Base-by-base conservation (phyloP, 2,329 filamentous ascomycete species). In the Pseudopithomyces chartarum region DNA sequence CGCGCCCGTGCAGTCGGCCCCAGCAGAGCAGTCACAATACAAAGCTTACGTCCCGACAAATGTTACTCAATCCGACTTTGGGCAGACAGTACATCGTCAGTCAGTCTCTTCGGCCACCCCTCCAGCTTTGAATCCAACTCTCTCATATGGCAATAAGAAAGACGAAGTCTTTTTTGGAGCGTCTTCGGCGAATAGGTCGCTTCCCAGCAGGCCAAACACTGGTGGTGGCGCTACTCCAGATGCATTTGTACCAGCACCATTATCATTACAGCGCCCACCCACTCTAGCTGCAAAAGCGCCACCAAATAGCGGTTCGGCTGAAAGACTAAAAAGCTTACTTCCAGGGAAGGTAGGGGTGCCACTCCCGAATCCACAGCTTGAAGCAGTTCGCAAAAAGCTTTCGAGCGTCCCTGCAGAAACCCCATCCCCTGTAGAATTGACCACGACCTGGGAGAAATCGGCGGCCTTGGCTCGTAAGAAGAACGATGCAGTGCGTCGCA, bases 401-500 rank as follows among this genome's bases (percentile, higher is more conserved):
- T 32, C 57, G 3, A 52, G 53, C 13, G 42, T 70, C 13, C 60
- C 63, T 7, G 53, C 63, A 1, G 60, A 70, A 32, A 62, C 67
- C 11, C 50, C 56, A 10, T 66, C 63, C 44, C 54, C 67, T 36
- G 57, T 58, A 12, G 61, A 66, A 1, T 42, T 76, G 5, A 71
- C 66, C 1, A 65, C 55, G 12, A 50, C 73, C 5, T 85, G 81
- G 81, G 82, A 85, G 62, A 68, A 70, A 44, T 68, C 77, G 2
- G 78, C 80, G 13, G 74, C 78, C 48, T 64, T 69, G 32, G 76
- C 72, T 6, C 80, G 81, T 33, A 74, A 76, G 32, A 75, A 78
- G 54, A 67, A 82, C 33, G 82, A 84, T 10, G 73, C 73, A 23
- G 81, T 82, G 38, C 81, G 82, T 3, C 75, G 76, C 56, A 70